phyloP scores from a whole-genome alignment of 2,329 filamentous ascomycete species.

The Macrophomina pseudophaseolina region DNA sequence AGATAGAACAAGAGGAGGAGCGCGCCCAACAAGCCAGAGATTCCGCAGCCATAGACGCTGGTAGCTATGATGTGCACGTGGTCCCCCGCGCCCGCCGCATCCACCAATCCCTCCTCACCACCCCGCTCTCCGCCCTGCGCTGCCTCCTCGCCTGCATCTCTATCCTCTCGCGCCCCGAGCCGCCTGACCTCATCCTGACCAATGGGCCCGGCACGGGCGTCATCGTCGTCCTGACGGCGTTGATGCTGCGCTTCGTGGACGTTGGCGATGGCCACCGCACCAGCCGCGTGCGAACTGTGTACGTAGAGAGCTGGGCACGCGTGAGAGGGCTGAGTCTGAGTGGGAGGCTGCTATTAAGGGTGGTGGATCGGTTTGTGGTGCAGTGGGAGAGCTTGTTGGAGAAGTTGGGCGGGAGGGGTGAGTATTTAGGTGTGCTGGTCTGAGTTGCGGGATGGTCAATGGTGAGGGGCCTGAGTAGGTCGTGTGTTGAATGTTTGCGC shows the following conservation, averaged over 20 bases:
- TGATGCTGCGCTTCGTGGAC: slow-evolving; percentile 61
- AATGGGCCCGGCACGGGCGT: slow-evolving; percentile 91
- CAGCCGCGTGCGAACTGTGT: slow-evolving; percentile 73
- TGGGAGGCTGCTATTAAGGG: slow-evolving; percentile 72
- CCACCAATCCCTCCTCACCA: slow-evolving; percentile 78
- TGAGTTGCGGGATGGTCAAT: background rate
- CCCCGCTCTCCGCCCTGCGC: slow-evolving; percentile 69
- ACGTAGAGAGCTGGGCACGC: slow-evolving; percentile 91
- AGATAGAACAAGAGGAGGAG: slow-evolving; percentile 17
- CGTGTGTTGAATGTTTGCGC: too few species aligned
- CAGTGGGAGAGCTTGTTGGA: slow-evolving; percentile 73
- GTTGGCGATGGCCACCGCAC: slow-evolving; percentile 43
- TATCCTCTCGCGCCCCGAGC: slow-evolving; percentile 33
- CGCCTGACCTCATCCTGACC: slow-evolving; percentile 77
- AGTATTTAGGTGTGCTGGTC: slow-evolving; percentile 50
- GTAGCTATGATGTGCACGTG: slow-evolving; percentile 65
- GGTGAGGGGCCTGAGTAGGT: too few species aligned
- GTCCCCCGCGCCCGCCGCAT: slow-evolving; percentile 80
- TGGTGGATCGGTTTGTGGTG: slow-evolving; percentile 81
- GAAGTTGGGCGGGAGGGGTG: slow-evolving; percentile 44
- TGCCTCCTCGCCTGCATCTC: slow-evolving; percentile 56
- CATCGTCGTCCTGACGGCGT: slow-evolving; percentile 67
- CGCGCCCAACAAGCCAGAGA: slow-evolving; percentile 37
- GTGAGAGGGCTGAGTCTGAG: slow-evolving; percentile 83
- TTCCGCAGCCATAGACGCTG: slow-evolving; percentile 31